Base-by-base conservation (phyloP, 2,329 filamentous ascomycete genomes). In the Epichloe uncinata region DNA sequence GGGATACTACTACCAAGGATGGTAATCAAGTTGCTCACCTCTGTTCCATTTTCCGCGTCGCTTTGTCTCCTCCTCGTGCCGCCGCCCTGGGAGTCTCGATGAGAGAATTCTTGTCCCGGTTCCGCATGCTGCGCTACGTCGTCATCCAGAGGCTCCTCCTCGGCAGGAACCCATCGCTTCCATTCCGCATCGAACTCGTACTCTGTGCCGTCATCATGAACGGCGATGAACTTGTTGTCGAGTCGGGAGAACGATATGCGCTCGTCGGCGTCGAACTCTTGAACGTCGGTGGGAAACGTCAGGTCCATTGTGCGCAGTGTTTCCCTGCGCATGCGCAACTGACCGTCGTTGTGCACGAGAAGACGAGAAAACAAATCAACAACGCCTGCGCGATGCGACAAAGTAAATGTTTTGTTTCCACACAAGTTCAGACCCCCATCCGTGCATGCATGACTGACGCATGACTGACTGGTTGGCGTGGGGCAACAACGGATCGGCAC, bases 211-310 rank as follows among this genome's bases (percentile, higher is more conserved):
- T 93, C 82, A 45, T 89, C 86, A 51, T 87, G 84, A 54, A 95
- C 89, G 7, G 93, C 80, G 48, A 93, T 79, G 69, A 84, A 91
- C 63, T 88, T 91, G 61, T 81, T 75, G 66, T 91, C 84, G 53
- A 87, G 73, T 63, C 79, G 85, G n/a, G 87, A 91, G 69, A 84
- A 95, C 6, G 87, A 91, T 61, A 95, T 86, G 58, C 90, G 85
- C 30, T 86, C 78, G 63, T 95, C 89, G 52, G 70, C 70, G 59
- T 84, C 82, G 63, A 95, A 94, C 45, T 85, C 77, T 50, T 78
- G 74, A 13, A 77, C 74, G 51, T 87, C 71, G 16, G 72, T 79
- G 20, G 79, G 79, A 50, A 82, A 79, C 11, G 67, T 52, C 2
- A 57, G 42, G 12, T 68, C 63, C 64, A 68, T 67, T 38, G 18